A percentile compares a stretch with the other conserved stretches of the same genome.
Conservation (phyloP, 2,329 filamentous ascomycete genomes). For the Pseudocercospora macadamiae region DNA sequence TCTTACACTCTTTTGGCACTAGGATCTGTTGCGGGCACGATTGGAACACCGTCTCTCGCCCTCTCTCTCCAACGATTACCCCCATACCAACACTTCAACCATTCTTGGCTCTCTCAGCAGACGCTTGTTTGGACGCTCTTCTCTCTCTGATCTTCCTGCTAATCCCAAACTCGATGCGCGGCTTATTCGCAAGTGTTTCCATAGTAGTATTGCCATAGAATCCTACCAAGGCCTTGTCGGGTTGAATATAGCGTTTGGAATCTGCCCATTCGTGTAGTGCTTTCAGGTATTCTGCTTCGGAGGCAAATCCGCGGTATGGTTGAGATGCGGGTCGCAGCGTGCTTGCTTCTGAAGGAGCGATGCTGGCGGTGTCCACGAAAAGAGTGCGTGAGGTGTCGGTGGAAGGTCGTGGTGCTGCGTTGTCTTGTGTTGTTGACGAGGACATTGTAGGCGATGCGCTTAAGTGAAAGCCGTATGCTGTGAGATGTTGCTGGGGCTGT, state of each 20-base stretch:
- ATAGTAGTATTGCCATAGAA: constrained; percentile 37
- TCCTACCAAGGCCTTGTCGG: constrained; percentile 28
- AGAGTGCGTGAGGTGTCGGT: constrained; percentile 3
- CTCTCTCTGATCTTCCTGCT: constrained; percentile 26
- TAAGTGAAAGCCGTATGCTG: not conserved
- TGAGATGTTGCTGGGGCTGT: not conserved
- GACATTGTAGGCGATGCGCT: not conserved
- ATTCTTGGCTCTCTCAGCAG: constrained; percentile 21
- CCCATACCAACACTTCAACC: too few species aligned
- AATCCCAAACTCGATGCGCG: constrained; percentile 29
- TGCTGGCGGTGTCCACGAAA: not conserved
- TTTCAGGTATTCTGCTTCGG: constrained; percentile 33
- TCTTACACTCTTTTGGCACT: too few species aligned
- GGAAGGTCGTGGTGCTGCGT: not conserved
- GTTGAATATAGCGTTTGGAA: constrained; percentile 33
- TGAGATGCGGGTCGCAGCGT: not conserved
- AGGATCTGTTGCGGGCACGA: too few species aligned
- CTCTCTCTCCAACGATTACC: too few species aligned
- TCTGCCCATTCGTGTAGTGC: constrained; percentile 37
- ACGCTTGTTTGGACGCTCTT: constrained; percentile 10
- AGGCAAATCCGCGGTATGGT: constrained; percentile 36
- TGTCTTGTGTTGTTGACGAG: not conserved
- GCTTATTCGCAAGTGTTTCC: constrained; percentile 31
- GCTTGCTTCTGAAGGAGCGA: not conserved
- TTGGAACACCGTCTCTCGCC: too few species aligned